A percentile compares a stretch with the other conserved stretches of the same genome.
phyloP scores from a whole-genome alignment of 306 rosid species.

The Citrullus amarus region DNA sequence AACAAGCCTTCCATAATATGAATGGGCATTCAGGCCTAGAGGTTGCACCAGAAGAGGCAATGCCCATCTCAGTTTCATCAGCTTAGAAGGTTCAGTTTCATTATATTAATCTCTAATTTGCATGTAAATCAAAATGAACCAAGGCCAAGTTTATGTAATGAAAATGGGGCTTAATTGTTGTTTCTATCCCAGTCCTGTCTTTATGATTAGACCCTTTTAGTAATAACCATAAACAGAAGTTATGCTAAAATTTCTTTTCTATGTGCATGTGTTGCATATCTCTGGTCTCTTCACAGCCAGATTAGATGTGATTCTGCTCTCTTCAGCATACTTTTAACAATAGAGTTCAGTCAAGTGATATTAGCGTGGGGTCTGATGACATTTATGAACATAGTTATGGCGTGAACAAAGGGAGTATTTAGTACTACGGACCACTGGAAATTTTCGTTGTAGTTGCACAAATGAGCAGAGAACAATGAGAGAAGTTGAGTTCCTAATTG shows the following conservation, averaged over 20 bases:
- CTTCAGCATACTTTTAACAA: too few relatives aligned
- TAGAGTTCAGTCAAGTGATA: too few relatives aligned
- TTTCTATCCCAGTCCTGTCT: neutral
- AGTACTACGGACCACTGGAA: too few relatives aligned
- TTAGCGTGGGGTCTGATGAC: too few relatives aligned
- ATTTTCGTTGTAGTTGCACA: too few relatives aligned
- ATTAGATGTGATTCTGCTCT: neutral
- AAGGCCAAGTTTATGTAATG: too few relatives aligned
- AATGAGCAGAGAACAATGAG: neutral
- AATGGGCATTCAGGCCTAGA: conserved; percentile 35
- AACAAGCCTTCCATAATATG: conserved; percentile 25
- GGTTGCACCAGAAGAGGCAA: conserved; percentile 33
- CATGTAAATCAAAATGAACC: neutral
- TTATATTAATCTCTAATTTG: neutral
- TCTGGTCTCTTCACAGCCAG: neutral
- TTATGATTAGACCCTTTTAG: neutral
- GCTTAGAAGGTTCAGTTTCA: neutral
- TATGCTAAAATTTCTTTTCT: neutral
- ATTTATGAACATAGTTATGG: too few relatives aligned
- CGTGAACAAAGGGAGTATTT: too few relatives aligned
- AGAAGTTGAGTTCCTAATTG: neutral
- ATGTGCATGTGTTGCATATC: neutral
- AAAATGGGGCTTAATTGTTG: neutral
- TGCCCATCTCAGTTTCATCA: neutral
- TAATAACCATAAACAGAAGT: neutral